These are phyloP conservation scores for Penicillium expansum DNA, from an alignment of 2,329 filamentous ascomycete species.

Conservation along the genomic window DNA sequence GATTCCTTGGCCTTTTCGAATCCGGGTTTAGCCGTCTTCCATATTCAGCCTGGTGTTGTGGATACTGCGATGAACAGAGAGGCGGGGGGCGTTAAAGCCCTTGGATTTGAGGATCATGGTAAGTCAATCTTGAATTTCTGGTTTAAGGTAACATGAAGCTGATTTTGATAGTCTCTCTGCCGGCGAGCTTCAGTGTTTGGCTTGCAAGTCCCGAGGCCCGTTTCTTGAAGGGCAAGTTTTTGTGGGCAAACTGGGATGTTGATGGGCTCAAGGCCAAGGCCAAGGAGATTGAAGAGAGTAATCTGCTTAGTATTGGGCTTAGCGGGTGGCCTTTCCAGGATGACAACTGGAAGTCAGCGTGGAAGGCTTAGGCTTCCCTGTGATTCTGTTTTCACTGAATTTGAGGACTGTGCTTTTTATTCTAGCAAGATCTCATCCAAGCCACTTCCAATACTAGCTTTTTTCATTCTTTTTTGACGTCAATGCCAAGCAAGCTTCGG, in stretches of 20 bases:
- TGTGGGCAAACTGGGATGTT: background rate
- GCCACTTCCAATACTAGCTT: no score
- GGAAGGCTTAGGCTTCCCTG: background rate
- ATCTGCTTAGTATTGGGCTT: background rate
- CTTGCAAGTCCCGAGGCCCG: background rate
- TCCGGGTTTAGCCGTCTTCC: no score
- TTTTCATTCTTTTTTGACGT: no score
- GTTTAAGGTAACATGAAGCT: background rate
- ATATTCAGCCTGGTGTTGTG: no score
- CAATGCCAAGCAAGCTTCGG: no score
- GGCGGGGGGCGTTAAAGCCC: no score
- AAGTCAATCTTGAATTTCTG: background rate
- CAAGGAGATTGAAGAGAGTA: background rate
- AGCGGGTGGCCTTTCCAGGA: background rate
- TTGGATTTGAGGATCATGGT: no score
- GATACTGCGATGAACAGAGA: no score
- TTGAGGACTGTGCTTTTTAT: no score
- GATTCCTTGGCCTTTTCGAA: no score
- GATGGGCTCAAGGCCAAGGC: background rate
- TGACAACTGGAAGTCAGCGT: background rate
- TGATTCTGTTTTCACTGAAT: background rate
- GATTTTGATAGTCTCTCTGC: background rate
- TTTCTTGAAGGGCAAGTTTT: background rate
- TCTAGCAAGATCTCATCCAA: no score
- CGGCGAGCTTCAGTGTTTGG: background rate